Base-by-base conservation (phyloP, 768 basidiomycete genomes). In the Tricholoma hemisulphureum region DNA sequence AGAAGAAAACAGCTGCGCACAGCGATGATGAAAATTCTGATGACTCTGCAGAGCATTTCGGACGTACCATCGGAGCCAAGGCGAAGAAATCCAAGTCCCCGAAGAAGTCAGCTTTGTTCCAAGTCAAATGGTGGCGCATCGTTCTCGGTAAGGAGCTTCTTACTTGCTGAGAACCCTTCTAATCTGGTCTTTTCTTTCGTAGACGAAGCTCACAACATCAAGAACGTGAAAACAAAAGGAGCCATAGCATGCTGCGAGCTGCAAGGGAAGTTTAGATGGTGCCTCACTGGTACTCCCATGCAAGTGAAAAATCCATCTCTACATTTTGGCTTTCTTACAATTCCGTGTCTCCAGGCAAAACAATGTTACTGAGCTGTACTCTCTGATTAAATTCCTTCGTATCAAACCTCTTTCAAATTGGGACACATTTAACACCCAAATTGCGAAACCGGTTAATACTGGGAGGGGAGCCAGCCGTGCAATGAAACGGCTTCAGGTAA, bases 181-280 rank as follows among this genome's bases (percentile, higher is more conserved):
- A 14, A 28, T 21, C 1, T 11, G 16, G 23, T 13, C 24, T 24
- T 16, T 11, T 54, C 4, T 24, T 53, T 6, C 16, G n/a, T 52
- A 91, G 95, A 97, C 66, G 94, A 97, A 67, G 95, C 95, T 0
- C 95, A 97, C 68, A 91, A 89, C 64, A 96, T 97, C 77, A 96
- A 95, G 78, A 93, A 95, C 65, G 79, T 84, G 51, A 86, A 80
- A 32, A 91, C 88, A 0, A 90, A 93, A 66, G 83, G 83, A 28
- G 85, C 92, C 2, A 76, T 86, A 34, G 93, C 91, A 0, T 93
- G 92, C 58, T 90, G 85, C 58, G 88, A 79, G 6, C 76, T 96
- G n/a, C 71, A 86, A 48, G 81, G 83, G 13, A 91, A 89, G 65
- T 94, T 82, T 70, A 80, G 91, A 53, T 97, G 95, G 95, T 91